Conservation (phyloP, 2,329 filamentous ascomycete genomes). For the Trichoderma sp. region DNA sequence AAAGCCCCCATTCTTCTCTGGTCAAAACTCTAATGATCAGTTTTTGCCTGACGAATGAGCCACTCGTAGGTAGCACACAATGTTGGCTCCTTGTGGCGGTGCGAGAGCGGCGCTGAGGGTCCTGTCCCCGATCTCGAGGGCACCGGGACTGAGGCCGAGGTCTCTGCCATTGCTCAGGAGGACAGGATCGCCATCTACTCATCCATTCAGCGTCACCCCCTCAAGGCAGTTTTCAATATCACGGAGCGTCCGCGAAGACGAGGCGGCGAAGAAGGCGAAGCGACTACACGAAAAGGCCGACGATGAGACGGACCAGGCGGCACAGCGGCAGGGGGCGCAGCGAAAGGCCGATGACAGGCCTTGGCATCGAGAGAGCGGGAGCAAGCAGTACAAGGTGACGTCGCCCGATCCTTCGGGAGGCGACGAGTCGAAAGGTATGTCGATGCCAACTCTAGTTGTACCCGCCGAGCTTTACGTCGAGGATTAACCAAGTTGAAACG, state of each 20-base stretch:
- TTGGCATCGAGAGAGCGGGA: conserved; percentile 65
- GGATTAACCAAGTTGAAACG: not conserved
- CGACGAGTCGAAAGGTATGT: conserved; percentile 40
- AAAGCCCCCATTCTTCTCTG: not conserved
- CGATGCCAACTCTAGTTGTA: not conserved
- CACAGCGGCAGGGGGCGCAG: conserved; percentile 43
- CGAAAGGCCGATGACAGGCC: conserved; percentile 62
- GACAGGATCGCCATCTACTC: not conserved
- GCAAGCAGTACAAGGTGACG: conserved; percentile 42
- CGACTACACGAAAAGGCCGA: conserved; percentile 33
- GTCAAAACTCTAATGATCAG: not conserved
- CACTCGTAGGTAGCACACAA: not conserved
- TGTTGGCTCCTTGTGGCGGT: conserved; percentile 15
- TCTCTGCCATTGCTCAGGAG: not conserved
- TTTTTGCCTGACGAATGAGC: not conserved
- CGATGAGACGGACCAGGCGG: conserved; percentile 33
- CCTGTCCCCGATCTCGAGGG: conserved; percentile 3
- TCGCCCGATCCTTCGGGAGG: conserved; percentile 35
- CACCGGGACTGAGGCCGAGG: not conserved
- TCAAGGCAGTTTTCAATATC: conserved; percentile 26
- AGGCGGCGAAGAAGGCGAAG: conserved; percentile 21
- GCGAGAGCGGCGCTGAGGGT: conserved; percentile 14
- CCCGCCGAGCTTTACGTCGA: not conserved
- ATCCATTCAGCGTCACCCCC: too few relatives aligned
- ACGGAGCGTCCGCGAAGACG: conserved; percentile 28